phyloP scores from a whole-genome alignment of 495 filamentous ascomycete species.

The Arthonia radiata region DNA sequence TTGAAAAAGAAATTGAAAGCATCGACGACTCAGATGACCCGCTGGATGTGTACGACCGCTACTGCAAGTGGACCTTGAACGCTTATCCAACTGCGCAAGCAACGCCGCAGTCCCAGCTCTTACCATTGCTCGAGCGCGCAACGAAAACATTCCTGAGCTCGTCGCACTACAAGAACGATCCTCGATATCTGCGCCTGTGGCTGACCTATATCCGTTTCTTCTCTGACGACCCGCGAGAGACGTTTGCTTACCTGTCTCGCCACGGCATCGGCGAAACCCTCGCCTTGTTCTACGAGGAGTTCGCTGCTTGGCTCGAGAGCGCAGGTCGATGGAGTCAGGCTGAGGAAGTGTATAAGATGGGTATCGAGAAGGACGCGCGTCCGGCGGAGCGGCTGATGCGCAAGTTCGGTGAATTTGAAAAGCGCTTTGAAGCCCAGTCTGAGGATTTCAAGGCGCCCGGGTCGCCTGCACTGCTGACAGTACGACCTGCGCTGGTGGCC shows the following conservation, averaged over 20 bases:
- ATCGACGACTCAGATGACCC: slow-evolving; percentile 82
- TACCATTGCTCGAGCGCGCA: slow-evolving; percentile 74
- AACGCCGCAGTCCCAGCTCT: slow-evolving; percentile 66
- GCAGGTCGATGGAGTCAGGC: slow-evolving; percentile 75
- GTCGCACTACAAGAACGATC: slow-evolving; percentile 79
- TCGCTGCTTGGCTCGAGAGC: slow-evolving; percentile 72
- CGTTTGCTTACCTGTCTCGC: slow-evolving; percentile 71
- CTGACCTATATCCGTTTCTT: slow-evolving; percentile 81
- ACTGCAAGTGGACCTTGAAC: slow-evolving; percentile 87
- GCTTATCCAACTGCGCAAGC: slow-evolving; percentile 87
- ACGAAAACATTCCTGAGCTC: slow-evolving; percentile 71
- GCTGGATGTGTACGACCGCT: slow-evolving; percentile 85
- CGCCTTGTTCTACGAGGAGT: slow-evolving; percentile 94
- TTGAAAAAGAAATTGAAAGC: slow-evolving; percentile 52
- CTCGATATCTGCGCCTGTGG: slow-evolving; percentile 80
- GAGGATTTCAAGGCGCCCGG: slow-evolving; percentile 42
- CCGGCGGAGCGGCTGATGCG: slow-evolving; percentile 56
- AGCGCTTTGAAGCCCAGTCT: slow-evolving; percentile 39
- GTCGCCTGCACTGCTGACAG: slow-evolving; percentile 63
- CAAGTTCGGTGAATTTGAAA: slow-evolving; percentile 77
- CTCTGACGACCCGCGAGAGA: slow-evolving; percentile 74
- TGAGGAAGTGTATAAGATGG: slow-evolving; percentile 73
- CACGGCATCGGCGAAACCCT: slow-evolving; percentile 69
- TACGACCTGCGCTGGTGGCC: slow-evolving; percentile 61
- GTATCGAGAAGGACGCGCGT: slow-evolving; percentile 67